Conservation (phyloP, 2,329 filamentous ascomycete genomes). For the Colletotrichum echinochloae region DNA sequence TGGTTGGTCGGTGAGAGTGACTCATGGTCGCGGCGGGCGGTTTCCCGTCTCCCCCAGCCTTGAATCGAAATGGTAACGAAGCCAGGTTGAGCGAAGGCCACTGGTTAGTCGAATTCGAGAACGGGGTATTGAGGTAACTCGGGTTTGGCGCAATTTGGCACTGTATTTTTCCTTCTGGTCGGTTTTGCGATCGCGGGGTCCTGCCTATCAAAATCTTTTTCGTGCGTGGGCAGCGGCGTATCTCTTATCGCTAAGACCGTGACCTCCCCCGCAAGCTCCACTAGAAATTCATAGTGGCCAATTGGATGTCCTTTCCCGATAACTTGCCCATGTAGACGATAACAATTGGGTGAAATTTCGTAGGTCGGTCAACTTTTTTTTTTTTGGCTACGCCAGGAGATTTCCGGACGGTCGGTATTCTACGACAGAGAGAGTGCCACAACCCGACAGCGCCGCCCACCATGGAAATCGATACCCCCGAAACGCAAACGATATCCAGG, state of each 20-base stretch:
- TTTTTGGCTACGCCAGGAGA: constrained; percentile 21
- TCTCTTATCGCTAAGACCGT: constrained; percentile 23
- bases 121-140: background rate
- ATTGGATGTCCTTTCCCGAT: background rate
- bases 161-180: constrained; percentile 19
- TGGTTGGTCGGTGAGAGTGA: constrained; percentile 93
- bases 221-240: constrained; percentile 24
- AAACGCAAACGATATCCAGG: constrained; percentile 50
- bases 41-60: constrained; percentile 78
- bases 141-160: constrained; percentile 16
- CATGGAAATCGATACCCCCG: constrained; percentile 54
- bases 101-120: constrained; percentile 22
- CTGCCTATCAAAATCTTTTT: constrained; percentile 11
- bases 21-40: constrained; percentile 78
- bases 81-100: constrained; percentile 62
- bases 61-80: constrained; percentile 87
- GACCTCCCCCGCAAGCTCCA: constrained; percentile 53
- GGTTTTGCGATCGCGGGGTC: constrained; percentile 27
- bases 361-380: constrained; percentile 17
- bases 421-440: constrained; percentile 4
- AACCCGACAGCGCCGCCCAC: constrained; percentile 30
- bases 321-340: constrained; percentile 22
- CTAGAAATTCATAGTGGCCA: background rate
- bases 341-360: constrained; percentile 33
- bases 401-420: constrained; percentile 20